Conservation (phyloP, 116 monocot species). For the Papilionanthe hybrid region DNA sequence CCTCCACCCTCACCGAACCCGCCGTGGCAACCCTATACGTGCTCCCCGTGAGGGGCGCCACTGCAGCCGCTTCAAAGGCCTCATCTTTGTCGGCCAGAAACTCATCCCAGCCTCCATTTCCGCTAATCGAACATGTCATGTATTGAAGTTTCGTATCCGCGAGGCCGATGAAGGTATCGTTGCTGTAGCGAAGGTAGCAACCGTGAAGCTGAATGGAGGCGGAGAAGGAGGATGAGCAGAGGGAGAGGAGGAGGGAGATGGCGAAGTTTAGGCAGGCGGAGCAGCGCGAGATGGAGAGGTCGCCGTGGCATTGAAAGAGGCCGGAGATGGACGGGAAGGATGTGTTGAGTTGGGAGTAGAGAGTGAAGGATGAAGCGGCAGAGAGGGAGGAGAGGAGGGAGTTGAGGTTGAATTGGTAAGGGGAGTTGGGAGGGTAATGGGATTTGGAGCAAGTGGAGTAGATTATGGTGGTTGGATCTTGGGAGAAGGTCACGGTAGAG, state of each 20-base stretch:
- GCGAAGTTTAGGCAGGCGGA: slow-evolving; percentile 24
- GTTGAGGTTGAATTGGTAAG: slow-evolving; percentile 27
- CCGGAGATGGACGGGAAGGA: slow-evolving; percentile 20
- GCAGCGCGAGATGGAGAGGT: slow-evolving; percentile 19
- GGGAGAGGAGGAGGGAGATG: slow-evolving; percentile 12
- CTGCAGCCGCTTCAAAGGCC: slow-evolving; percentile 12
- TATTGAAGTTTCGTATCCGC: slow-evolving; percentile 25
- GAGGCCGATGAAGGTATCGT: slow-evolving; percentile 26
- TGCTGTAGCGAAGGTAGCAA: slow-evolving; percentile 37
- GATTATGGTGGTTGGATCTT: slow-evolving; percentile 8
- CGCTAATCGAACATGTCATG: slow-evolving; percentile 21
- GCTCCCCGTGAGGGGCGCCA: slow-evolving; percentile 19
- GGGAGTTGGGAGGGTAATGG: slow-evolving; percentile 17
- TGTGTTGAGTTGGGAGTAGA: slow-evolving; percentile 31
- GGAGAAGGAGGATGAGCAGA: slow-evolving; percentile 15
- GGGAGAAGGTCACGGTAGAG: not conserved
- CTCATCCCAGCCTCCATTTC: slow-evolving; percentile 3
- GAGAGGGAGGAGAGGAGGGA: slow-evolving; percentile 36
- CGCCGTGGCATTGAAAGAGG: slow-evolving; percentile 35
- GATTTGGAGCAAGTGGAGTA: slow-evolving; percentile 31
- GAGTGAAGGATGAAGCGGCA: slow-evolving; percentile 16
- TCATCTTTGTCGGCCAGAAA: slow-evolving; percentile 21
- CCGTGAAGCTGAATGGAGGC: slow-evolving; percentile 25
- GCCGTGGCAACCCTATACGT: slow-evolving; percentile 40
- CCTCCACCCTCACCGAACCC: slow-evolving; percentile 52